These are phyloP conservation scores for Beta vulgaris DNA, from an alignment of 148 eudicot species.

Conservation along the genomic window DNA sequence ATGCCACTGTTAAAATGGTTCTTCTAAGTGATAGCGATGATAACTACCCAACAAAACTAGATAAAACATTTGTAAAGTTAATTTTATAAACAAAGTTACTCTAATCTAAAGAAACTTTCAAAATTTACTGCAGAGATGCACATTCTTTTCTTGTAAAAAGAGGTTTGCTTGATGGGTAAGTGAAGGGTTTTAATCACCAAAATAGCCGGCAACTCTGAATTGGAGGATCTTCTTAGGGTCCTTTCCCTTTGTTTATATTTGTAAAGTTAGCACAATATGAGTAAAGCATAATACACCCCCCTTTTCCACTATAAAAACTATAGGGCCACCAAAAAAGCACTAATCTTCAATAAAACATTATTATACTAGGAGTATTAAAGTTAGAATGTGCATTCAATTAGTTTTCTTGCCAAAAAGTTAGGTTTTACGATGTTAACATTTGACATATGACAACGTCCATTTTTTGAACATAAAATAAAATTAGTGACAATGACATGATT, in stretches of 20 bases:
- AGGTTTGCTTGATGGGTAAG: conserved; percentile 5
- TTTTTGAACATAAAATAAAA: neutral
- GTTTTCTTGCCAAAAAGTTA: conserved; percentile 25
- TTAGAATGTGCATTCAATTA: conserved; percentile 11
- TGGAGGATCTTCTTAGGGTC: conserved; percentile 14
- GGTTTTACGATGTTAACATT: conserved; percentile 20
- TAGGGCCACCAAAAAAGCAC: conserved; percentile 7
- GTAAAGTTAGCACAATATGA: conserved; percentile 20
- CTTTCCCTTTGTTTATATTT: conserved; percentile 14
- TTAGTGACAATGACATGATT: conserved; percentile 12
- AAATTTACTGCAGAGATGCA: neutral
- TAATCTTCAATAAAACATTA: neutral
- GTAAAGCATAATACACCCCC: conserved; percentile 10
- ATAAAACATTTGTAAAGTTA: neutral
- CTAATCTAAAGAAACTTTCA: neutral
- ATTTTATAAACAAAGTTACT: neutral
- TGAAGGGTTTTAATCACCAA: conserved; percentile 9
- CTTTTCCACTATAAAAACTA: conserved; percentile 7
- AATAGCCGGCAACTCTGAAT: conserved; percentile 14
- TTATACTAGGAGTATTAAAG: neutral
- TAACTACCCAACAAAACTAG: too few relatives aligned
- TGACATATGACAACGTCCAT: conserved; percentile 5
- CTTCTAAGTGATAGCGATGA: neutral
- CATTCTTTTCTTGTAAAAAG: conserved; percentile 4
- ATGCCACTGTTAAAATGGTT: too few relatives aligned